Base-by-base conservation (phyloP, 1,284 basidiomycete species). In the Trametes pubescens region DNA sequence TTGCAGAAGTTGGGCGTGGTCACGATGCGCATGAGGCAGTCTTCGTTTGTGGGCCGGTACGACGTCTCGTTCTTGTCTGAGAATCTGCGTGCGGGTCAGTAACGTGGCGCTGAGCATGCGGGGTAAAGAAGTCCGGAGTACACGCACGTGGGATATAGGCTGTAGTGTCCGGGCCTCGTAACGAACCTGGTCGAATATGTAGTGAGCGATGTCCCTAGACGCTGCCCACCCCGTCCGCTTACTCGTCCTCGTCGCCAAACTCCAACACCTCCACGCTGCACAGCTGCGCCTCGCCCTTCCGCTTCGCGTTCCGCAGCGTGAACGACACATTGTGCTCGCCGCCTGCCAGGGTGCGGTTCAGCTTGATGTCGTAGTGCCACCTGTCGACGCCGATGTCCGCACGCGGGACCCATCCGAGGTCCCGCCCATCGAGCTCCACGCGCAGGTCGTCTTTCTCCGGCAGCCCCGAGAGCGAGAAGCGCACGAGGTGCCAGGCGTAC, bases 11-110 rank as follows among this genome's bases (percentile, higher is more conserved):
- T 86, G 70, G 88, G 86, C 0, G 82, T 81, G 37, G 83, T 89
- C 53, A 93, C 89, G 52, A 82, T 80, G 34, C 93, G 88, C 93
- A 95, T 95, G 57, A 95, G 84, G 72, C 93, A 95, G 72, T 87
- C 90, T 70, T 93, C 90, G 71, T 94, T 93, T 3, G 92, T 94
- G 40, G 91, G 91, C 18, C 90, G 84, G 74, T 89, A 92, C 2
- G 84, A 82, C 0, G 89, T 91, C 60, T 76, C 73, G 67, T 92
- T 91, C 54, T 77, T 75, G 29, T 85, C 78, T 0, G 87, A 88
- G 72, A 82, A 91, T 22, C 87, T 91, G 62, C 57, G 38, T n/a
- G 34, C 29, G 59, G n/a, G 34, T 21, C 18, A 35, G 26, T 24
- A 52, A 24, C 1, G 16, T 13, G 18, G 22, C 13, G 16, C 29